Evolutionary conservation across 2,329 filamentous ascomycete species (phyloP).

Genomic region (Colletotrichum sp.): DNA sequence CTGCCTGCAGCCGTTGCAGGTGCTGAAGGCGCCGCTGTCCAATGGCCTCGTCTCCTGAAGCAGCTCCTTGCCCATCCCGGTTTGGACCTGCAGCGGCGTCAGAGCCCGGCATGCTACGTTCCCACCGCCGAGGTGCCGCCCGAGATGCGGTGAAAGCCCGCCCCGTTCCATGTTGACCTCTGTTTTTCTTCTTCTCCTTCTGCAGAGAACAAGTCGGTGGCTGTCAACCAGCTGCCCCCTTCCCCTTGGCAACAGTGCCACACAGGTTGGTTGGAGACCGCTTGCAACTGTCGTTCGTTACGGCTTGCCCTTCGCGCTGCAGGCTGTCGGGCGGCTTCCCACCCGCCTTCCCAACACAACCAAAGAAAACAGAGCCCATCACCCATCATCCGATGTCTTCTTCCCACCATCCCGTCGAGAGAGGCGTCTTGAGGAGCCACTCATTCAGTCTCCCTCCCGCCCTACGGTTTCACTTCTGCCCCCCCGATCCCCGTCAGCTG

Average conservation of each 20-base stretch:
- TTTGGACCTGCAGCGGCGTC: constrained; percentile 16
- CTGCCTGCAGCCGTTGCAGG: background rate
- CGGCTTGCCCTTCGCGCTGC: background rate
- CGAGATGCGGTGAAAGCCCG: constrained; percentile 21
- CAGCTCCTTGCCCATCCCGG: constrained; percentile 12
- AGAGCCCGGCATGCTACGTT: constrained; percentile 8
- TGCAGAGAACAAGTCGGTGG: background rate
- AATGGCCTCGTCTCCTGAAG: constrained; percentile 4
- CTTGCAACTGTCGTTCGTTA: background rate
- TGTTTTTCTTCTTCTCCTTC: background rate
- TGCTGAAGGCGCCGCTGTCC: constrained; percentile 4
- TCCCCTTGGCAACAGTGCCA: background rate
- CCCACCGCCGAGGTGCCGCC: constrained; percentile 12
- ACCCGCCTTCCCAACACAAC: background rate
- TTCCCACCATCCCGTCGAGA: constrained; percentile 1
- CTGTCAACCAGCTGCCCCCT: constrained; percentile 1
- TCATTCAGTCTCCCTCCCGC: constrained; percentile 1
- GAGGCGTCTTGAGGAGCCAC: constrained; percentile 2
- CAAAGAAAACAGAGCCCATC: background rate
- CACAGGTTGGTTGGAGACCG: background rate
- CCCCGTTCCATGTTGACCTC: background rate
- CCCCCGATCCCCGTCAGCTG: constrained; percentile 10
- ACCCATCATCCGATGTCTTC: constrained; percentile 14
- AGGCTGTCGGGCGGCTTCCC: background rate
- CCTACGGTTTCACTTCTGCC: constrained; percentile 13